Evolutionary conservation across 177 flowering plant species (phyloP).

Genomic region (Vitis hybrid): DNA sequence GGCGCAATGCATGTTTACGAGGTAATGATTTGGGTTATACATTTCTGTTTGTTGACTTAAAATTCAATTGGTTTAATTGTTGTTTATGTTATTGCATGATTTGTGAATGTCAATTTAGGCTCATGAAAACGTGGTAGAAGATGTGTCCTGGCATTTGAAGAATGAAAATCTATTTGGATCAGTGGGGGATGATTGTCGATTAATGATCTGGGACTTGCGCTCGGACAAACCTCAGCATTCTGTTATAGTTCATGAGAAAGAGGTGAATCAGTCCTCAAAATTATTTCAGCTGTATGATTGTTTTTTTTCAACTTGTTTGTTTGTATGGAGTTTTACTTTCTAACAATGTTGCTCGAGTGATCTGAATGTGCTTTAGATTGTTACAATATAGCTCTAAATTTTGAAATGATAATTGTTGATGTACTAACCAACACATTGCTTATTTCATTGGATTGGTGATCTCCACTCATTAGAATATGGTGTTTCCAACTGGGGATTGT

Average conservation of each 20-base stretch:
- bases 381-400: neutral
- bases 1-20: slow-evolving; percentile 56
- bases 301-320: neutral
- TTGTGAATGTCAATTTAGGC: slow-evolving; percentile 36
- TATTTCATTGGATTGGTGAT: neutral
- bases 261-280: slow-evolving; percentile 43
- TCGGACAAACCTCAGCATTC: slow-evolving; percentile 61
- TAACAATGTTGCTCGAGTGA: neutral
- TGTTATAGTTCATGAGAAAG: slow-evolving; percentile 69
- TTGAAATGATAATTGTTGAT: neutral
- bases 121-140: slow-evolving; percentile 80
- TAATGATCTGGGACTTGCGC: slow-evolving; percentile 92
- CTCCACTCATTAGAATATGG: too few species aligned
- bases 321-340: neutral
- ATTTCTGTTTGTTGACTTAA: too few species aligned
- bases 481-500: too few species aligned
- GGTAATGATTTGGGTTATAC: slow-evolving; percentile 37
- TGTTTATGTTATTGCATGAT: neutral
- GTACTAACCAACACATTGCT: neutral
- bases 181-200: slow-evolving; percentile 75
- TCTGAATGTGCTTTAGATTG: neutral
- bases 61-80: too few species aligned
- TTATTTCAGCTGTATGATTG: neutral
- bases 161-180: slow-evolving; percentile 90
- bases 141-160: slow-evolving; percentile 86